These are phyloP conservation scores for Phyllostachys edulis DNA, from an alignment of 176 grass and related monocot genomes.

Conservation along the genomic window DNA sequence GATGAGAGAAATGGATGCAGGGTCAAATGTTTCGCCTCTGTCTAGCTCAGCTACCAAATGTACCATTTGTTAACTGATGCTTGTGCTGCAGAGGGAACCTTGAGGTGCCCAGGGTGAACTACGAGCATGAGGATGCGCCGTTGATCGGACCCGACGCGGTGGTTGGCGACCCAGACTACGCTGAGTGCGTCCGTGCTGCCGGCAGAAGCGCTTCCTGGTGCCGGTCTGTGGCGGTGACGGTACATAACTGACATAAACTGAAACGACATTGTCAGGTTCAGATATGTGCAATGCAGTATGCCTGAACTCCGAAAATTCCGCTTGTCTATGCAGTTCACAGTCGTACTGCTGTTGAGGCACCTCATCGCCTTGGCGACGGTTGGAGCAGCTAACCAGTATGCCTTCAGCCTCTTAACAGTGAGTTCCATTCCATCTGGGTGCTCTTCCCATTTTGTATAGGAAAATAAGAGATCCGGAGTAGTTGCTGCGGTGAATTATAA, in stretches of 20 bases:
- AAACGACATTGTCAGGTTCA: background rate
- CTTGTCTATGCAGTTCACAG: slow-evolving; percentile 47
- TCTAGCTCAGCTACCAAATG: background rate
- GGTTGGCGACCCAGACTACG: slow-evolving; percentile 31
- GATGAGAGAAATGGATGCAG: background rate
- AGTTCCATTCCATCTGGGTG: slow-evolving; percentile 1
- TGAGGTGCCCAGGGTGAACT: slow-evolving; percentile 51
- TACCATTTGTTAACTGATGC: background rate
- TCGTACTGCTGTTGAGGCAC: slow-evolving; percentile 61
- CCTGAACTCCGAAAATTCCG: background rate
- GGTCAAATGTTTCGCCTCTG: background rate
- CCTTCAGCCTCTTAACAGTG: slow-evolving; percentile 58
- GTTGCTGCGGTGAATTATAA: background rate
- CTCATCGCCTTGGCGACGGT: slow-evolving; percentile 44
- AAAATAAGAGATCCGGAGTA: background rate
- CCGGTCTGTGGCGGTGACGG: slow-evolving; percentile 47
- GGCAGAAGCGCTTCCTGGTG: slow-evolving; percentile 45
- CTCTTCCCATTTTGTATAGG: background rate
- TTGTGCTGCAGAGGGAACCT: slow-evolving; percentile 56
- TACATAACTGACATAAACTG: slow-evolving; percentile 26
- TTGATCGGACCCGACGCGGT: background rate
- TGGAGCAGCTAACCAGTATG: slow-evolving; percentile 57
- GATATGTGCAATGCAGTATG: background rate
- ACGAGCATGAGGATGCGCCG: slow-evolving; percentile 34
- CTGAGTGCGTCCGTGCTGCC: slow-evolving; percentile 45